phyloP scores from a whole-genome alignment of 2,329 filamentous ascomycete species.

The Xylariaceae sp. region DNA sequence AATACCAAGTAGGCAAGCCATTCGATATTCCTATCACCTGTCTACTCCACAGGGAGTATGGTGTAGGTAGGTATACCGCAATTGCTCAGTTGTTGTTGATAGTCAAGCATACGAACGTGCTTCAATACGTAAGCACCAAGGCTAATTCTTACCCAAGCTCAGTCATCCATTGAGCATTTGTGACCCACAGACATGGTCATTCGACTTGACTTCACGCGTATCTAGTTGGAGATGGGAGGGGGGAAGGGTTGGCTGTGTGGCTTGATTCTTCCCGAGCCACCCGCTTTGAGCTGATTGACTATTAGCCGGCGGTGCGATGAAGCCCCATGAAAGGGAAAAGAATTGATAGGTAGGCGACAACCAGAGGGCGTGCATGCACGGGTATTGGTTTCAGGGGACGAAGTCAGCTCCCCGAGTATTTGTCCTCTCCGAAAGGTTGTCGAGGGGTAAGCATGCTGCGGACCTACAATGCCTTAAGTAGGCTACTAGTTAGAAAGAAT shows the following conservation, averaged over 20 bases:
- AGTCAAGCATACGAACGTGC: too few relatives aligned
- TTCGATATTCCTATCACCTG: background rate
- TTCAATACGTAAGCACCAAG: too few relatives aligned
- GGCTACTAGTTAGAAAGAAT: too few relatives aligned
- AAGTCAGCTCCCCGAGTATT: background rate
- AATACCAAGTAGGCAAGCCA: background rate
- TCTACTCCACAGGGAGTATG: background rate
- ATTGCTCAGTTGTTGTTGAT: background rate
- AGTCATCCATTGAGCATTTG: too few relatives aligned
- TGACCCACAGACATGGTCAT: background rate
- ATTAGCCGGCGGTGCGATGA: background rate
- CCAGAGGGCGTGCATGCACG: background rate
- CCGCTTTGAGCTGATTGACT: background rate
- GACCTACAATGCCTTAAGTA: too few relatives aligned
- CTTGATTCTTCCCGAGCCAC: background rate
- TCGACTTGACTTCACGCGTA: background rate
- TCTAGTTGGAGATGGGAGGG: background rate
- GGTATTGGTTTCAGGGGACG: conserved; percentile 2
- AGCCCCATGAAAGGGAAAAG: background rate
- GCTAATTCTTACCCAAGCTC: too few relatives aligned
- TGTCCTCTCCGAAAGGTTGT: background rate
- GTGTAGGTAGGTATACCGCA: background rate
- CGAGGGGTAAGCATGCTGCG: too few relatives aligned
- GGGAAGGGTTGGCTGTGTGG: background rate
- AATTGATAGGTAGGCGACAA: background rate